Percentiles rank a stretch among this genome's conserved stretches.
Evolutionary conservation across 257 asterid genomes (phyloP).

Genomic region (Scutellaria baicalensis): DNA sequence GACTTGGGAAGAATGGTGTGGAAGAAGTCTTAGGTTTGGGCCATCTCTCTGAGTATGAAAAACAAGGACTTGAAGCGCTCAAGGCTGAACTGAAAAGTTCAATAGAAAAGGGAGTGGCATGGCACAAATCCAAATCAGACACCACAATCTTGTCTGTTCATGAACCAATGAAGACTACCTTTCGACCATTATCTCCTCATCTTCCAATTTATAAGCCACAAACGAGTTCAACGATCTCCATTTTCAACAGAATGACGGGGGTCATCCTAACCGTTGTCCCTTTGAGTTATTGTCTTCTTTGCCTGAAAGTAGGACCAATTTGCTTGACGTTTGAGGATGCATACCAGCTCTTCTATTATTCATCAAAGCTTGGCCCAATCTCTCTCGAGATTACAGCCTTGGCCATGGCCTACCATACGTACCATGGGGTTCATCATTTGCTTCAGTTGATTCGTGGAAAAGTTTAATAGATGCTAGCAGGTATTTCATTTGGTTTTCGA

Average conservation of each 20-base stretch:
- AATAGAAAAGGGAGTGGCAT: conserved; percentile 58
- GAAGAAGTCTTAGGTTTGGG: conserved; percentile 71
- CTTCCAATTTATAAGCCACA: conserved; percentile 21
- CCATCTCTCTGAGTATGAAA: conserved; percentile 50
- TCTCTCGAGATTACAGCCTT: conserved; percentile 13
- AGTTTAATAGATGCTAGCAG: not conserved
- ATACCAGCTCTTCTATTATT: conserved; percentile 12
- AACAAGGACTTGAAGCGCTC: conserved; percentile 71
- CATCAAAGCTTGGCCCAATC: conserved; percentile 11
- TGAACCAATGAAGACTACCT: conserved; percentile 15
- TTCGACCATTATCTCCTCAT: conserved; percentile 17
- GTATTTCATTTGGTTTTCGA: not conserved
- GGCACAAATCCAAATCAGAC: conserved; percentile 18
- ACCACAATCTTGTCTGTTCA: not conserved
- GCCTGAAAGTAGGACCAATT: conserved; percentile 11
- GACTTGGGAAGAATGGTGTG: conserved; percentile 73
- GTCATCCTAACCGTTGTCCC: conserved; percentile 16
- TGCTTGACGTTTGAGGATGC: conserved; percentile 13
- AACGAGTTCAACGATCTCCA: conserved; percentile 12
- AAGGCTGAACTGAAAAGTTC: conserved; percentile 53
- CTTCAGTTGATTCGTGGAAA: not conserved
- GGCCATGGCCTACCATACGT: conserved; percentile 12
- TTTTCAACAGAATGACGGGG: conserved; percentile 14
- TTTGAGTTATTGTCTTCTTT: not conserved
- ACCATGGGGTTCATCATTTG: conserved; percentile 11